Evolutionary conservation across 2,329 filamentous ascomycete species (phyloP).

Genomic region (Alternaria arbusti): DNA sequence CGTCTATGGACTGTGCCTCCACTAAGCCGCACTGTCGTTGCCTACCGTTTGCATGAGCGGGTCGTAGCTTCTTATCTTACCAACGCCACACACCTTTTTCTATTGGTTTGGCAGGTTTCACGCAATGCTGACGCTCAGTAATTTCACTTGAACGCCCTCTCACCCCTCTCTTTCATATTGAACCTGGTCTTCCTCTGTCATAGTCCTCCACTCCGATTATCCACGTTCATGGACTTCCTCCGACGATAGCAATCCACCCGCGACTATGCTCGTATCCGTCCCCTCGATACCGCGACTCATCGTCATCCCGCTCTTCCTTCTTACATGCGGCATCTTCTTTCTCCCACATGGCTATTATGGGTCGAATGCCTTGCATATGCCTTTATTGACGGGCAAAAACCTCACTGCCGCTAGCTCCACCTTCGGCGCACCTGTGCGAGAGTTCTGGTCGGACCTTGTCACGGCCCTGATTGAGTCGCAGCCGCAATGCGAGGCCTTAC

Average conservation of each 20-base stretch:
- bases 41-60: not conserved
- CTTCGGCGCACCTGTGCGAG: constrained; percentile 15
- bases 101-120: not conserved
- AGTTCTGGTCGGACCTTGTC: constrained; percentile 25
- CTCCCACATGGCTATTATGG: constrained; percentile 11
- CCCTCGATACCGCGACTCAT: constrained; percentile 19
- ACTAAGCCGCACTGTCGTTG: not conserved
- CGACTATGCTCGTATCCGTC: constrained; percentile 20
- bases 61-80: not conserved
- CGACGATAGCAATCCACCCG: not conserved
- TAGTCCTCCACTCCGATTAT: not conserved
- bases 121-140: not conserved
- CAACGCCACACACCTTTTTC: not conserved
- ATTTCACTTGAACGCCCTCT: not conserved
- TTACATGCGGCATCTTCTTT: constrained; percentile 17
- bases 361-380: not conserved
- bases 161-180: not conserved
- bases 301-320: constrained; percentile 15
- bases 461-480: constrained; percentile 17
- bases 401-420: constrained; percentile 20
- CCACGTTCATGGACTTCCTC: constrained; percentile 2
- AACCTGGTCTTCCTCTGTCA: not conserved
- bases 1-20: not conserved
- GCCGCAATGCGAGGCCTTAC: constrained; percentile 21
- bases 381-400: constrained; percentile 8